phyloP scores from a whole-genome alignment of 2,329 filamentous ascomycete genomes.

The Colletotrichum musicola region DNA sequence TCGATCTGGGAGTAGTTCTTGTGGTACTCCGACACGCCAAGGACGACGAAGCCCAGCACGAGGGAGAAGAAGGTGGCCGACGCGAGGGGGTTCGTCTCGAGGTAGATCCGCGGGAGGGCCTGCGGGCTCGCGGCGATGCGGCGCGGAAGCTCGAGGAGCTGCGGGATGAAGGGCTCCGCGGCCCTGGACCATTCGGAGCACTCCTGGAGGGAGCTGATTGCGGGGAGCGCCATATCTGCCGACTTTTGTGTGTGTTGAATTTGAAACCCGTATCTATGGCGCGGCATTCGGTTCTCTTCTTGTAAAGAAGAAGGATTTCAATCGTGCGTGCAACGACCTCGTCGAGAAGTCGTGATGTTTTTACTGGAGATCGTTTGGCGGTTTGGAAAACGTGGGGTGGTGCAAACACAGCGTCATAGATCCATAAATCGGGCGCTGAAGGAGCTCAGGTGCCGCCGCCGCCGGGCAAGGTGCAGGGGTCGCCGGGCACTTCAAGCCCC shows the following conservation, averaged over 20 bases:
- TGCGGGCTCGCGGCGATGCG: conserved; percentile 71
- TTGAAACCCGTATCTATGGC: neutral
- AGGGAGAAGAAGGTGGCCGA: conserved; percentile 80
- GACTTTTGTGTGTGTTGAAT: neutral
- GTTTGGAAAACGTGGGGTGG: neutral
- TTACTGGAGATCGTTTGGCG: neutral
- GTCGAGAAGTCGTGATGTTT: conserved; percentile 11
- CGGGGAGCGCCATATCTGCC: conserved; percentile 76
- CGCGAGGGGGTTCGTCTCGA: conserved; percentile 87
- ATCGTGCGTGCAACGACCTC: neutral
- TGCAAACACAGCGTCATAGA: conserved; percentile 37
- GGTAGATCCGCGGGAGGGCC: conserved; percentile 78
- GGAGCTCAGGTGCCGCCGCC: conserved; percentile 12
- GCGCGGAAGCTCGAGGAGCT: conserved; percentile 77
- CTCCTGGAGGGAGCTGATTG: conserved; percentile 77
- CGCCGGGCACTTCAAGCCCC: conserved; percentile 24
- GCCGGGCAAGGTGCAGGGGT: conserved; percentile 10
- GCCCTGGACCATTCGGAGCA: conserved; percentile 82
- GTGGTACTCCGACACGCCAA: conserved; percentile 86
- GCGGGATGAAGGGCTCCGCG: conserved; percentile 79
- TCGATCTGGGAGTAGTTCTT: conserved; percentile 98
- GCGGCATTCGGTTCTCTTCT: neutral
- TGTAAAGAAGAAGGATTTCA: neutral
- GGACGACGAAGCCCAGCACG: conserved; percentile 76
- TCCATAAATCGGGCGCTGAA: neutral